Evolutionary conservation across 352 stramenopile species (phyloP), one percentile per base, ranked within the genome.

Genomic region (Pythium aphanidermatum): DNA sequence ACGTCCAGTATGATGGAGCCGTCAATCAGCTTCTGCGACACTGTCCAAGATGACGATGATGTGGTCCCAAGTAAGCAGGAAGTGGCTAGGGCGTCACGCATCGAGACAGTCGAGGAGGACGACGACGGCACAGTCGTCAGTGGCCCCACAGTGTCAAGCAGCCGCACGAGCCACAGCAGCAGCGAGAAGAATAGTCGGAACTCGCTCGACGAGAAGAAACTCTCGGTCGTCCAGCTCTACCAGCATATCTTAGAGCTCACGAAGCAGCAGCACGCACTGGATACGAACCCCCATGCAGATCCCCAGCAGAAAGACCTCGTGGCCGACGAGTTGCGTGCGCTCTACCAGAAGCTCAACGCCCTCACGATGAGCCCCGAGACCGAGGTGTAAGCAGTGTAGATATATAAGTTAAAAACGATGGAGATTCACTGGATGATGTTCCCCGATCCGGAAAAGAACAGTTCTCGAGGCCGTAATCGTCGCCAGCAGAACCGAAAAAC

Each of bases 241-340:
- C 69, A 85, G 51, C 64, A 70, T 49, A 76, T 85, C 26, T 28
- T 85, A 27, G 69, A 80, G 54, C 51, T 80, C 34, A 85, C 73
- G 5, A 82, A 76, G 59, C 46, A 64, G 33, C 70, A 80, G 47
- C 69, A 82, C 40, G 54, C 65, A 17, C 42, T 85, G 19, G 67
- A 85, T 51, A 40, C 55, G 4, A 58, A 72, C 25, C 56, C 66
- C 1, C 47, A 69, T n/a, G 58, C 60, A 1, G 56, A 75, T 28
- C 21, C 53, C 0, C 50, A 58, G 3, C 61, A 73, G 25, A 77
- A 64, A 46, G 58, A 68, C 21, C 56, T 70, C 24, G 56, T 82
- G 3, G 63, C 67, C 19, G 47, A 55, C 12, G 58, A 78, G 27
- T 58, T 83, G 19, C 61, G 68, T 51, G 35, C 6, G n/a, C 59